Conservation (phyloP, 139 green algal genomes). For the Tetraselmis chui region DNA sequence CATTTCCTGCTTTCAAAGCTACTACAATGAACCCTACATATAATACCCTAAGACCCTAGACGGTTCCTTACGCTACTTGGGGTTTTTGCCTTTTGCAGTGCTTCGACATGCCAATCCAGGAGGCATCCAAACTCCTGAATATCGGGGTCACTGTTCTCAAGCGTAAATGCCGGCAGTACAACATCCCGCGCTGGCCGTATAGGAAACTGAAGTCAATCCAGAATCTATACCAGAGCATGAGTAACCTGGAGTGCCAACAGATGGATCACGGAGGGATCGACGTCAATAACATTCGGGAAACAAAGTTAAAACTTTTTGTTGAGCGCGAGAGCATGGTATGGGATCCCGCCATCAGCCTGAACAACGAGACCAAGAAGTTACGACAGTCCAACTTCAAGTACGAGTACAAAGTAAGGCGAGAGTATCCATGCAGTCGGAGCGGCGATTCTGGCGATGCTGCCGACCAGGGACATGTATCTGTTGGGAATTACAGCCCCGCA, state of each 20-base stretch:
- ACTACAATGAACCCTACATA: neutral
- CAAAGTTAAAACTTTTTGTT: neutral
- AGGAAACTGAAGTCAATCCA: constrained; percentile 50
- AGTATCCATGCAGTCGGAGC: neutral
- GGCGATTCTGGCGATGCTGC: neutral
- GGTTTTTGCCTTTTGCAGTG: constrained; percentile 22
- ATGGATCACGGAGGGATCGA: neutral
- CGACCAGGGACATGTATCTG: too few species aligned
- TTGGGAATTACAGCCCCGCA: too few species aligned
- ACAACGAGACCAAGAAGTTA: constrained; percentile 27
- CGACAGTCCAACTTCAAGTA: constrained; percentile 38
- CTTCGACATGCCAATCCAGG: constrained; percentile 55
- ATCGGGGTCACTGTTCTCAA: constrained; percentile 62
- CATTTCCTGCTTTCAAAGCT: neutral
- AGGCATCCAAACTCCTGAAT: constrained; percentile 39
- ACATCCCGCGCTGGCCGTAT: constrained; percentile 55
- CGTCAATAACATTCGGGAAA: neutral
- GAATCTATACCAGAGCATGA: constrained; percentile 46
- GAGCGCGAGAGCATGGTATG: neutral
- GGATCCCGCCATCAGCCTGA: constrained; percentile 29
- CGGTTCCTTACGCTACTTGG: neutral
- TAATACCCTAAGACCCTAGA: neutral
- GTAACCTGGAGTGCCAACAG: neutral
- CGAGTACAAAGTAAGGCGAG: constrained; percentile 21
- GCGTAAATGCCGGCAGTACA: constrained; percentile 55